phyloP scores from a whole-genome alignment of 768 basidiomycete genomes.

The Boletus tylopilopsis region DNA sequence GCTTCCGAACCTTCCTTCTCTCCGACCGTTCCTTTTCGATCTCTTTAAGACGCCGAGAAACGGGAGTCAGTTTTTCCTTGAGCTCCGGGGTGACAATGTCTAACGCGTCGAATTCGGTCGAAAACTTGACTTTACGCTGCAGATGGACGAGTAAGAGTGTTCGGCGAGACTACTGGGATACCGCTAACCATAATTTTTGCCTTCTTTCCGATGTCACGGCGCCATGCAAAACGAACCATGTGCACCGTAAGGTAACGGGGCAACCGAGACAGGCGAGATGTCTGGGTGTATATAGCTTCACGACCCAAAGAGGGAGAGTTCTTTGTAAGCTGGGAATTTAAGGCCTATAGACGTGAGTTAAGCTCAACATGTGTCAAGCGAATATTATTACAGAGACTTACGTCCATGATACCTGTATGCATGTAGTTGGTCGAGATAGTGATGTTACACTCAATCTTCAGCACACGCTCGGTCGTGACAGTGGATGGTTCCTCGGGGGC shows the following conservation, averaged over 20 bases:
- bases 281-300: constrained; percentile 77
- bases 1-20: constrained; percentile 75
- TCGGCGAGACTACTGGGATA: not conserved
- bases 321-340: constrained; percentile 88
- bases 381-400: constrained; percentile 32
- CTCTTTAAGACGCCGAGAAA: constrained; percentile 68
- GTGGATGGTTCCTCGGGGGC: constrained; percentile 73
- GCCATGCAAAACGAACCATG: constrained; percentile 97
- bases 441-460: constrained; percentile 95
- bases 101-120: constrained; percentile 79
- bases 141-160: not conserved
- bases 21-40: constrained; percentile 83
- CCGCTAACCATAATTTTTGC: constrained; percentile 88
- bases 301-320: constrained; percentile 74
- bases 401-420: constrained; percentile 79
- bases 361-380: not conserved
- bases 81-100: constrained; percentile 82
- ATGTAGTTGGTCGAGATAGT: constrained; percentile 83
- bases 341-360: constrained; percentile 46
- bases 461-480: constrained; percentile 62
- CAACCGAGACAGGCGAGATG: constrained; percentile 76
- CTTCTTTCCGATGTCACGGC: constrained; percentile 85
- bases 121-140: constrained; percentile 90
- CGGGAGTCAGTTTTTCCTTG: constrained; percentile 63
- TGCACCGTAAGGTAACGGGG: constrained; percentile 86